These are phyloP conservation scores for Urochloa ruziziensis DNA, from an alignment of 176 grass and related monocot species.

Conservation along the genomic window DNA sequence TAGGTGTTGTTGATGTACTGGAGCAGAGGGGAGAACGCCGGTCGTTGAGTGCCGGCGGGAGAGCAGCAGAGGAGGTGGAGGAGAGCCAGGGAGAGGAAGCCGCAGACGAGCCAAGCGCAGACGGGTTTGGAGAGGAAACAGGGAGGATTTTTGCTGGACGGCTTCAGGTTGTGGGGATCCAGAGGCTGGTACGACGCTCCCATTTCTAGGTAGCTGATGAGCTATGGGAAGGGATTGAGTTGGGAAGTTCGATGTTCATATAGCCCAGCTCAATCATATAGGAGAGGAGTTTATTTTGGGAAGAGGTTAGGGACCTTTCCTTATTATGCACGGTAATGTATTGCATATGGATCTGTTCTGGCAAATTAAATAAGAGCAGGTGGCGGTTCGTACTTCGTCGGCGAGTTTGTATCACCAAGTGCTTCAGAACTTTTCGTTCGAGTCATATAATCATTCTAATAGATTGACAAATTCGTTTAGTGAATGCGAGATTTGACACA, in stretches of 20 bases:
- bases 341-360: neutral
- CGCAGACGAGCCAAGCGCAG: neutral
- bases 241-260: neutral
- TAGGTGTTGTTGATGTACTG: conserved; percentile 29
- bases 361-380: neutral
- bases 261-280: neutral
- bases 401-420: neutral
- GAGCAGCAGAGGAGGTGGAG: conserved; percentile 28
- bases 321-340: neutral
- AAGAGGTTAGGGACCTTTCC: neutral
- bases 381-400: neutral
- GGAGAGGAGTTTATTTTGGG: neutral
- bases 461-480: too few relatives aligned
- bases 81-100: neutral
- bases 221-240: neutral
- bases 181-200: neutral
- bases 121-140: neutral
- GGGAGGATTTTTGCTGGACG: neutral
- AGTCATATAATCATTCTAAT: neutral
- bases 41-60: neutral
- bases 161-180: neutral
- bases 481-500: too few relatives aligned
- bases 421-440: neutral
- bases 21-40: neutral
- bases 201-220: neutral